Percentiles rank a stretch among this genome's conserved stretches.
Conservation (phyloP, 2,329 filamentous ascomycete species). For the Trichothecium roseum region DNA sequence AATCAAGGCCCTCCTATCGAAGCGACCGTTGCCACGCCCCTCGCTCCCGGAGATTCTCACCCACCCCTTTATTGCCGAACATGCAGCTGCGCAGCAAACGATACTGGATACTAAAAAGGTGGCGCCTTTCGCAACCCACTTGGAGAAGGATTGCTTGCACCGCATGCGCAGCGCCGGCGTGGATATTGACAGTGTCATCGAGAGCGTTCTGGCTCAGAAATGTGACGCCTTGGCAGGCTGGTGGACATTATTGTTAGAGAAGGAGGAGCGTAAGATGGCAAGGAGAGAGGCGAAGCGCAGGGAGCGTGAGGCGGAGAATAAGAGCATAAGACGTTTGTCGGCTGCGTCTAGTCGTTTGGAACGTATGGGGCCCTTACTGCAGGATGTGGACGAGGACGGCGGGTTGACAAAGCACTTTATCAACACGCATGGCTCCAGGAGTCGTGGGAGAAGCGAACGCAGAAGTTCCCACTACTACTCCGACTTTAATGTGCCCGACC, state of each 20-base stretch:
- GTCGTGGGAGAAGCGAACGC: conserved; percentile 68
- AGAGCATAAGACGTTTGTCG: conserved; percentile 72
- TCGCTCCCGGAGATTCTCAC: conserved; percentile 74
- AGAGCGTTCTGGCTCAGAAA: conserved; percentile 81
- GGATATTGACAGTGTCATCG: conserved; percentile 87
- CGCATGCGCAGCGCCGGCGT: conserved; percentile 91
- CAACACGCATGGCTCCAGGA: conserved; percentile 42
- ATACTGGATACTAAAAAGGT: conserved; percentile 76
- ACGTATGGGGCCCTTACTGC: conserved; percentile 64
- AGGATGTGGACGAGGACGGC: conserved; percentile 71
- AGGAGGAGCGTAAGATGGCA: conserved; percentile 79
- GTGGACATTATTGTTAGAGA: conserved; percentile 92
- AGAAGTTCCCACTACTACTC: conserved; percentile 55
- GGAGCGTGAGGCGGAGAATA: conserved; percentile 73
- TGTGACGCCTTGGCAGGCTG: conserved; percentile 88
- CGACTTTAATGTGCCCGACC: conserved; percentile 59
- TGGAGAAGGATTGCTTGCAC: conserved; percentile 86
- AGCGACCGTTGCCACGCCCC: conserved; percentile 76
- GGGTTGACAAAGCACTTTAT: conserved; percentile 35
- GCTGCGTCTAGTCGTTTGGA: conserved; percentile 82
- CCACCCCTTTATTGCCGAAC: conserved; percentile 78
- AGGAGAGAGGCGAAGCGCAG: conserved; percentile 73
- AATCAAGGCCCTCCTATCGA: conserved; percentile 74
- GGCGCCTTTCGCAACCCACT: conserved; percentile 69
- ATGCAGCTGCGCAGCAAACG: conserved; percentile 78